Evolutionary conservation across 306 rosid genomes (phyloP), one percentile per base, ranked within the genome.

Genomic region (Alnus rubra): DNA sequence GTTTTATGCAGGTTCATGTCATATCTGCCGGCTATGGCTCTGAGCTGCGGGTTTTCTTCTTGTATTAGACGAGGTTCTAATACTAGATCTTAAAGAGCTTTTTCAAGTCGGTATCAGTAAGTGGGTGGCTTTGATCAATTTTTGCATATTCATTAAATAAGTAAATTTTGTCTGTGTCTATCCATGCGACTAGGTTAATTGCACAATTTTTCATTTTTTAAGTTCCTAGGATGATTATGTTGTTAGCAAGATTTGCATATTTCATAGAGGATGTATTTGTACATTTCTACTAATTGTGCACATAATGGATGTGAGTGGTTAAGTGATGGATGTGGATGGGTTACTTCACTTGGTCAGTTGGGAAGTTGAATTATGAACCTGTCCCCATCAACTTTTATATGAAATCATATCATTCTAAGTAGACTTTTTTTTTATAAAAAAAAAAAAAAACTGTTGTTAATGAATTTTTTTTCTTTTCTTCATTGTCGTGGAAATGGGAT

Each of bases 311-410:
- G 62, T 50, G 76, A 30, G 1, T 23, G 23, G 47, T 14, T 0
- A 51, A 28, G 60, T 50, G 28, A 30, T 48, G 44, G 44, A 12
- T 72, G 18, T 45, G 51, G 78, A 44, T 56, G 69, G 69, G 69
- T 33, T 12, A 15, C n/a, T 44, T 58, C 45, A 59, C 55, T 56
- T 44, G 10, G 55, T 28, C 9, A 11, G 11, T 45, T 58, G 54
- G 71, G 65, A 44, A 63, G 19, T 30, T 63, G 69, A 63, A 63
- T 12, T 63, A 63, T 63, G 11, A 63, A 63, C 30, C 14, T 63
- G 69, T 2, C 45, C 18, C 10, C 9, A 33, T 63, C 19, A 33
- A 56, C 63, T 55, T 19, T 7, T 55, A 0, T 54, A 18, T 54
- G 23, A 35, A 63, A 63, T 63, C 18, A 63, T 63, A 31, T 63